Percentiles rank a stretch among this genome's conserved stretches.
phyloP scores from a whole-genome alignment of 2,329 filamentous ascomycete genomes.

The Microsporum audouinii region DNA sequence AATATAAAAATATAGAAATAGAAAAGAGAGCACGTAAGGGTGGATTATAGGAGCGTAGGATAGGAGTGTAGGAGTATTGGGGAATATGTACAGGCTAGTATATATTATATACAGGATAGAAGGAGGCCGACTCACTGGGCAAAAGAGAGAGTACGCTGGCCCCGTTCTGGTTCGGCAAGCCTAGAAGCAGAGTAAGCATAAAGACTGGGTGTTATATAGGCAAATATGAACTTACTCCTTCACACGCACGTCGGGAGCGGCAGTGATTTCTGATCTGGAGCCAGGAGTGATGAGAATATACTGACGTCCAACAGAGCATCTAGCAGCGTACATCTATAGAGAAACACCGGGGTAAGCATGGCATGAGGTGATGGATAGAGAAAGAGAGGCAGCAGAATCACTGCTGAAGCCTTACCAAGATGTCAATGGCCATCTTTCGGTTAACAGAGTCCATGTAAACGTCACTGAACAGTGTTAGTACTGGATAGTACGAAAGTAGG shows the following conservation, averaged over 20 bases:
- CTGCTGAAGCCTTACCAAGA: constrained; percentile 58
- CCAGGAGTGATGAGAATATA: constrained; percentile 96
- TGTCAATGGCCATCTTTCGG: constrained; percentile 78
- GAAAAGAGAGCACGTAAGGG: background rate
- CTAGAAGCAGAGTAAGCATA: constrained; percentile 17
- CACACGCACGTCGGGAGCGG: constrained; percentile 35
- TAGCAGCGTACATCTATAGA: constrained; percentile 63
- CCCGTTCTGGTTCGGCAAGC: constrained; percentile 36
- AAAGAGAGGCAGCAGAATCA: too few relatives aligned
- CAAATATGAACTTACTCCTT: constrained; percentile 29
- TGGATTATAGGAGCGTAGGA: background rate
- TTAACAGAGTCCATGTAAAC: constrained; percentile 99
- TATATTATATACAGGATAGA: background rate
- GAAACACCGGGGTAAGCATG: background rate
- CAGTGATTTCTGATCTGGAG: constrained; percentile 49
- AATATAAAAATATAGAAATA: background rate
- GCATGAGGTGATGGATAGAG: constrained; percentile 1
- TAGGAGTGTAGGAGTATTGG: background rate
- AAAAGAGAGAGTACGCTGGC: constrained; percentile 32
- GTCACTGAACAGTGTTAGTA: constrained; percentile 42
- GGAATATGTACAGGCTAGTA: background rate
- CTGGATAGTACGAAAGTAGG: background rate
- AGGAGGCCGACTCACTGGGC: background rate
- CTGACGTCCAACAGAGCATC: constrained; percentile 77
- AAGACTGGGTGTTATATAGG: background rate